phyloP scores from a whole-genome alignment of 83 land plant genomes.

The Picea engelmannii region DNA sequence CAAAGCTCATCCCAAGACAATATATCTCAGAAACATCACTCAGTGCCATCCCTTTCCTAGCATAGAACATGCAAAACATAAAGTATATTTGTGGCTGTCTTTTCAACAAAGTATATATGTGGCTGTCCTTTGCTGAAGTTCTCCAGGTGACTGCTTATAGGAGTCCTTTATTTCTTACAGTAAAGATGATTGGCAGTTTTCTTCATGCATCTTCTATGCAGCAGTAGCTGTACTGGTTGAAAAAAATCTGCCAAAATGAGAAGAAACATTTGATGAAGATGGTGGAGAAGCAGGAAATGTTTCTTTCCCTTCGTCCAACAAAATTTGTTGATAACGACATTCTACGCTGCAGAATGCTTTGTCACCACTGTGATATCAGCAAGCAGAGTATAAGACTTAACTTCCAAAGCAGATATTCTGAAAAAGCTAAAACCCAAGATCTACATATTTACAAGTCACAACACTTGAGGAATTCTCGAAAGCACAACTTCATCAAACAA shows the following conservation, averaged over 20 bases:
- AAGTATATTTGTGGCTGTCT: too few relatives aligned
- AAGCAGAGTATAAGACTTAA: background rate
- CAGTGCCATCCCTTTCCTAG: too few relatives aligned
- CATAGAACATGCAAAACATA: too few relatives aligned
- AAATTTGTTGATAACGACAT: conserved; percentile 37
- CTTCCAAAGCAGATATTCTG: background rate
- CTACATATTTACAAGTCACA: background rate
- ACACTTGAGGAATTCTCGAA: too few relatives aligned
- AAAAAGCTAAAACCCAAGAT: background rate
- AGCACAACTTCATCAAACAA: too few relatives aligned
- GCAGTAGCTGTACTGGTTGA: conserved; percentile 15
- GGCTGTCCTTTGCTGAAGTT: too few relatives aligned
- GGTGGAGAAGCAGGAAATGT: conserved; percentile 11
- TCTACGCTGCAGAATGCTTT: conserved; percentile 53
- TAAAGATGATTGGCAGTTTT: background rate
- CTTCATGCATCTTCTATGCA: conserved; percentile 6
- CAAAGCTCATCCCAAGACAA: too few relatives aligned
- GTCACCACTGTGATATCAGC: conserved; percentile 34
- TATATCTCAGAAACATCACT: too few relatives aligned
- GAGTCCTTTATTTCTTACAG: background rate
- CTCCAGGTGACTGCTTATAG: too few relatives aligned
- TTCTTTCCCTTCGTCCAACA: conserved; percentile 29
- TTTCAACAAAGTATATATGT: too few relatives aligned
- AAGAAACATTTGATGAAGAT: background rate
- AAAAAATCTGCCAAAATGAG: background rate